These are phyloP conservation scores for Trametes sanguinea DNA, from an alignment of 768 basidiomycete genomes.

Conservation along the genomic window DNA sequence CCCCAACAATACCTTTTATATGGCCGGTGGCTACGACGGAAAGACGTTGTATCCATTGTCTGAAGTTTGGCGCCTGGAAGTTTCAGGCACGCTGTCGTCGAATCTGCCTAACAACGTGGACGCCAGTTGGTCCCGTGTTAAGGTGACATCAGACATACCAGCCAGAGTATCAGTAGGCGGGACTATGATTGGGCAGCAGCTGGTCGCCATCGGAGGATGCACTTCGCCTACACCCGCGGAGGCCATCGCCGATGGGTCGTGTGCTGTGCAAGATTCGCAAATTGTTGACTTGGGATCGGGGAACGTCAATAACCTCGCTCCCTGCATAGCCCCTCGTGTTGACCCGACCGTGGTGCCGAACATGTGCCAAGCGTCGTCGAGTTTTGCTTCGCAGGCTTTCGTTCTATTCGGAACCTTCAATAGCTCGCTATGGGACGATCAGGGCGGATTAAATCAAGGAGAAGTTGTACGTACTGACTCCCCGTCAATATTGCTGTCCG, in stretches of 20 bases:
- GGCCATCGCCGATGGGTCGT: slow-evolving; percentile 36
- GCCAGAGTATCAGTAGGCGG: slow-evolving; percentile 54
- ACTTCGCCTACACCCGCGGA: slow-evolving; percentile 33
- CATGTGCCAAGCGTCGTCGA: slow-evolving; percentile 52
- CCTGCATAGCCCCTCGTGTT: slow-evolving; percentile 66
- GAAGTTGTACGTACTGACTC: slow-evolving; percentile 60
- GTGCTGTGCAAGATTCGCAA: slow-evolving; percentile 61
- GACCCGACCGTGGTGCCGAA: slow-evolving; percentile 65
- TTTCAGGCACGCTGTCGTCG: slow-evolving; percentile 72
- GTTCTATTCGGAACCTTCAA: slow-evolving; percentile 71
- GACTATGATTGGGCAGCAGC: slow-evolving; percentile 45
- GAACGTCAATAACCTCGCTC: slow-evolving; percentile 41
- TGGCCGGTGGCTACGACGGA: slow-evolving; percentile 69
- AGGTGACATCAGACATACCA: slow-evolving; percentile 39
- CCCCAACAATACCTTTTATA: slow-evolving; percentile 73
- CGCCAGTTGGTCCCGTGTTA: slow-evolving; percentile 61
- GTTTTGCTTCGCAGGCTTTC: slow-evolving; percentile 66
- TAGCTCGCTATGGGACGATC: slow-evolving; percentile 65
- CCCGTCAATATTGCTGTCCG: not conserved
- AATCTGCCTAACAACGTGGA: slow-evolving; percentile 54
- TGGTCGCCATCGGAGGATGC: slow-evolving; percentile 65
- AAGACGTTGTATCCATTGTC: slow-evolving; percentile 49
- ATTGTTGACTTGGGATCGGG: slow-evolving; percentile 48
- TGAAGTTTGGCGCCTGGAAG: slow-evolving; percentile 69
- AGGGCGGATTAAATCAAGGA: slow-evolving; percentile 57